phyloP scores from a whole-genome alignment of 192 early-diverging fungal genomes.

The Linnemannia zychae region DNA sequence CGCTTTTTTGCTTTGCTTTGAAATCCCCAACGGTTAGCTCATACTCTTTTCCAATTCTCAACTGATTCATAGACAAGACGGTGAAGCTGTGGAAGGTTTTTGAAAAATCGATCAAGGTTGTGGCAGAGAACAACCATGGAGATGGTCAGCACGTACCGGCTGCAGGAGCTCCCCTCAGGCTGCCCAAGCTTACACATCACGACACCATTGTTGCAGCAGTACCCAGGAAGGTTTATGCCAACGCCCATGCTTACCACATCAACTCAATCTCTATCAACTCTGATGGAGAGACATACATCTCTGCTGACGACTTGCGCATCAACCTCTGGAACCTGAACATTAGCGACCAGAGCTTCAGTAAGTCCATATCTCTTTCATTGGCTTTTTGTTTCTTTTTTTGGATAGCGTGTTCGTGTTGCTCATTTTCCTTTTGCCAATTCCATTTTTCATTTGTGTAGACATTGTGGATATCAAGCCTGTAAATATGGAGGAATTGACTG shows the following conservation, averaged over 20 bases:
- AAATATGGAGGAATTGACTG: slow-evolving; percentile 99
- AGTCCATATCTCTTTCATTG: neutral
- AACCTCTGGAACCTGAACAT: slow-evolving; percentile 99
- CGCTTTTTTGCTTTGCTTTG: neutral
- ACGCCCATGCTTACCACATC: slow-evolving; percentile 99
- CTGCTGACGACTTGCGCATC: slow-evolving; percentile 97
- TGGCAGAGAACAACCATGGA: slow-evolving; percentile 91
- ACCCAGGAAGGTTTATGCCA: slow-evolving; percentile 94
- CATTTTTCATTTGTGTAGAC: slow-evolving; percentile 66
- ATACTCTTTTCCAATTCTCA: neutral
- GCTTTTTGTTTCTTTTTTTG: neutral
- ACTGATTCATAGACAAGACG: slow-evolving; percentile 89
- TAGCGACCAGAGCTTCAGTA: slow-evolving; percentile 98
- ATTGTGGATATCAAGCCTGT: slow-evolving; percentile 99
- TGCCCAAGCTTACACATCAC: slow-evolving; percentile 93
- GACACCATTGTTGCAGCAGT: slow-evolving; percentile 97
- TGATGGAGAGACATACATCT: slow-evolving; percentile 97
- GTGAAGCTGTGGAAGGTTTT: slow-evolving; percentile 99
- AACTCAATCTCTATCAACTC: slow-evolving; percentile 99
- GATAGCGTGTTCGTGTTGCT: neutral
- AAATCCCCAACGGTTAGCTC: neutral
- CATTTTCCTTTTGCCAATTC: neutral
- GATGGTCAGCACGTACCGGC: slow-evolving; percentile 65
- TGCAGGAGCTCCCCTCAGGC: slow-evolving; percentile 65
- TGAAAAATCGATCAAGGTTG: slow-evolving; percentile 96